Evolutionary conservation across 202 grass and related monocot species (phyloP).

Genomic region (Alloteropsis angusta): DNA sequence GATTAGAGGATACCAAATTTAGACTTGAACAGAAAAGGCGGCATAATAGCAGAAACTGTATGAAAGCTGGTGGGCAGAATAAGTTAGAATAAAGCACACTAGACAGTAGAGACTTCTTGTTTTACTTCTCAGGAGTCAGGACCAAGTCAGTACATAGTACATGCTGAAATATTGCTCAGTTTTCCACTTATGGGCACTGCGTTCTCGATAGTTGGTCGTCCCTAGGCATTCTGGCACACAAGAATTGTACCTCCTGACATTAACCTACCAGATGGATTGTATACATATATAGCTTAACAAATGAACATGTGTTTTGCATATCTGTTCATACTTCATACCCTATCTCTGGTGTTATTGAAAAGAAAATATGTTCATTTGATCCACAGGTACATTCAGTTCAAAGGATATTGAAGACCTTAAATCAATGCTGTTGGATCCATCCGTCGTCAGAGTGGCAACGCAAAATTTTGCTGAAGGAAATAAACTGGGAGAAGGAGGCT

Average conservation of each 20-base stretch:
- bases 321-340: background rate
- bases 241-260: background rate
- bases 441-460: conserved; percentile 29
- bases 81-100: too few species aligned
- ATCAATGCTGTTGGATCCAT: conserved; percentile 19
- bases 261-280: background rate
- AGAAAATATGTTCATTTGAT: background rate
- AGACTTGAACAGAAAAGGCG: too few species aligned
- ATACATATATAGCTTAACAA: background rate
- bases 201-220: background rate
- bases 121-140: too few species aligned
- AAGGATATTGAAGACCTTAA: conserved; percentile 26
- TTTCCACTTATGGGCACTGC: too few species aligned
- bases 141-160: too few species aligned
- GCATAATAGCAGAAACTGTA: too few species aligned
- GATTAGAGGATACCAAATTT: background rate
- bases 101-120: too few species aligned
- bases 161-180: too few species aligned
- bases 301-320: background rate
- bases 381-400: background rate
- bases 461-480: conserved; percentile 36
- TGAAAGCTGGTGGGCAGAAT: too few species aligned
- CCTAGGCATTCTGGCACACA: too few species aligned
- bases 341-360: background rate
- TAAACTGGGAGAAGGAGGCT: conserved; percentile 50